phyloP scores from a whole-genome alignment of 805 yeast species.

The Yarrowia hollandica region DNA sequence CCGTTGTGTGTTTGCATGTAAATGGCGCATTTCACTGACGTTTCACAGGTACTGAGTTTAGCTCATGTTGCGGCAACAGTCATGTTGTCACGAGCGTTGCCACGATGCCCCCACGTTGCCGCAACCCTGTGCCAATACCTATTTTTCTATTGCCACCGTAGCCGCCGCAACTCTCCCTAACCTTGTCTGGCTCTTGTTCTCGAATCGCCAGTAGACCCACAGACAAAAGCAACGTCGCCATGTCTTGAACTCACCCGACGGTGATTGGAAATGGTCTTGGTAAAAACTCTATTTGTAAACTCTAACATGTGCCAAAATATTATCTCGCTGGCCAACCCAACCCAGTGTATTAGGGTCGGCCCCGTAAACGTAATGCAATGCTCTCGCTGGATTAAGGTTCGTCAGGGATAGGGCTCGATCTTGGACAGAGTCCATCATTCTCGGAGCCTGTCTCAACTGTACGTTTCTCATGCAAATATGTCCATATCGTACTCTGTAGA shows the following conservation, averaged over 20 bases:
- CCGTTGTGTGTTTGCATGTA: too few relatives aligned
- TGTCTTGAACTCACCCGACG: neutral
- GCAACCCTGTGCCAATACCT: too few relatives aligned
- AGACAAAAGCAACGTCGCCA: neutral
- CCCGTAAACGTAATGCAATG: too few relatives aligned
- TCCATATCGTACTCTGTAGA: neutral
- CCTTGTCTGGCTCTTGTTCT: too few relatives aligned
- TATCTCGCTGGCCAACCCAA: neutral
- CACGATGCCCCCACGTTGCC: too few relatives aligned
- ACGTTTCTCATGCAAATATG: neutral
- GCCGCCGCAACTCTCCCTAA: too few relatives aligned
- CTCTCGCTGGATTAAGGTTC: neutral
- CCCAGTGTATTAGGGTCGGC: too few relatives aligned
- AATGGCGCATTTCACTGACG: neutral
- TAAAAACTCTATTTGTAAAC: neutral
- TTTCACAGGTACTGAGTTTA: neutral
- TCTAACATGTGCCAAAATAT: neutral
- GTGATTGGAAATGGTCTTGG: neutral
- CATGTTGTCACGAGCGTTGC: too few relatives aligned
- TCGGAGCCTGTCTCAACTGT: neutral
- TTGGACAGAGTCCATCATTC: neutral
- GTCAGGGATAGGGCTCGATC: neutral
- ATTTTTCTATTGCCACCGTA: too few relatives aligned
- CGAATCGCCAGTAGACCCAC: too few relatives aligned
- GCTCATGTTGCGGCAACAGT: neutral